phyloP scores from a whole-genome alignment of 179 eudicot species.

The Actinidia polygama region DNA sequence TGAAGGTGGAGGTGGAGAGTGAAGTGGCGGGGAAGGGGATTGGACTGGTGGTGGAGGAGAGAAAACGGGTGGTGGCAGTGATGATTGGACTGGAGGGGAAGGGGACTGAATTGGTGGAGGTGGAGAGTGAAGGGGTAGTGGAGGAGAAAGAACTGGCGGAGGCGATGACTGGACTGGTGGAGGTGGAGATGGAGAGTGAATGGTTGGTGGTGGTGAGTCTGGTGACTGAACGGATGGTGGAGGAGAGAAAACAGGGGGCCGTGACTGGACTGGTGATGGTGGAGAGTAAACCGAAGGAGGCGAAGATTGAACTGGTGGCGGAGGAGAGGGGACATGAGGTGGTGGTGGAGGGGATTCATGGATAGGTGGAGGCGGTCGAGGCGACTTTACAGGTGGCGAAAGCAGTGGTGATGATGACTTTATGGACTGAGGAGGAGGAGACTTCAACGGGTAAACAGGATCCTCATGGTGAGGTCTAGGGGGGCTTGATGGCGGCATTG shows the following conservation, averaged over 20 bases:
- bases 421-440: too few relatives aligned
- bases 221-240: slow-evolving; percentile 20
- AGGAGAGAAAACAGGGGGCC: too few relatives aligned
- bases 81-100: background rate
- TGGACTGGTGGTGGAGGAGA: slow-evolving; percentile 23
- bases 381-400: too few relatives aligned
- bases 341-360: background rate
- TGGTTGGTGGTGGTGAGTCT: slow-evolving; percentile 28
- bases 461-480: too few relatives aligned
- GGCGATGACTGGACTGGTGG: slow-evolving; percentile 6
- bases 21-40: background rate
- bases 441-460: too few relatives aligned
- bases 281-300: slow-evolving; percentile 12
- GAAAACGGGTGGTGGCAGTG: slow-evolving; percentile 13
- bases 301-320: slow-evolving; percentile 14
- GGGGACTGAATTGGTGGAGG: background rate
- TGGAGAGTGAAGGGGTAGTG: background rate
- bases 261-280: slow-evolving; percentile 18
- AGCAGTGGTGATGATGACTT: too few relatives aligned
- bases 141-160: slow-evolving; percentile 3
- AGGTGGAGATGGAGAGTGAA: slow-evolving; percentile 24
- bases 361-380: slow-evolving; percentile 1
- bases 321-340: slow-evolving; percentile 14
- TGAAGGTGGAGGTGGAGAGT: slow-evolving; percentile 26
- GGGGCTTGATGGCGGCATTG: too few relatives aligned